Evolutionary conservation across 192 early-diverging fungal genomes (phyloP), one percentile per base, ranked within the genome.

Genomic region (Coemansia sp.): DNA sequence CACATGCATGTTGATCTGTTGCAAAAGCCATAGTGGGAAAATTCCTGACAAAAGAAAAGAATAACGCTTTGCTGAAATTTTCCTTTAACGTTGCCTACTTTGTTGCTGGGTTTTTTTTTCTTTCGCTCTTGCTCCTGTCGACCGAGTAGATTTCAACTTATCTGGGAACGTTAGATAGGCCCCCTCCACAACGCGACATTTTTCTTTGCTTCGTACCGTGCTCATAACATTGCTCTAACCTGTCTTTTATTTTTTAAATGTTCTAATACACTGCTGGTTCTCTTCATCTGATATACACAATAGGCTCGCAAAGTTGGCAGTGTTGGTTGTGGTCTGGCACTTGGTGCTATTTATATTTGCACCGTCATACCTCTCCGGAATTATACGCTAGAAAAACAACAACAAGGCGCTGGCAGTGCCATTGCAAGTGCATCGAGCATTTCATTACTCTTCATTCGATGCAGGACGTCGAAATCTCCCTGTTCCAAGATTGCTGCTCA

Each of bases 241-340:
- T 38, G 38, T 36, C 35, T 59, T 7, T 59, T 16, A 3, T 59
- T 11, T n/a, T 35, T 59, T 36, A 18, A 59, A 18, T 5, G 15
- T 15, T 12, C 24, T 18, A 59, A 59, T 59, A 59, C 35, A 59
- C 35, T 30, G 30, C 30, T 20, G 33, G 35, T 20, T 20, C 35
- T 36, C 34, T 36, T 59, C 35, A 59, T 38, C 33, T 59, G n/a
- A 5, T 36, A 20, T 38, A 59, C 35, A 59, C 11, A 33, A 20
- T 74, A 74, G 72, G 72, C 26, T 64, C 12, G 49, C 62, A 30
- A 57, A 59, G 48, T 36, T 62, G 15, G 43, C 68, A 55, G 61
- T 49, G 62, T 21, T 61, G 66, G 23, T 68, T 46, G 46, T 65
- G 62, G 46, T 58, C 35, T 74, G 72, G 72, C 63, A 74, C 48